Evolutionary conservation across 164 flowering plant species (phyloP).

Genomic region (Magnolia sinica): DNA sequence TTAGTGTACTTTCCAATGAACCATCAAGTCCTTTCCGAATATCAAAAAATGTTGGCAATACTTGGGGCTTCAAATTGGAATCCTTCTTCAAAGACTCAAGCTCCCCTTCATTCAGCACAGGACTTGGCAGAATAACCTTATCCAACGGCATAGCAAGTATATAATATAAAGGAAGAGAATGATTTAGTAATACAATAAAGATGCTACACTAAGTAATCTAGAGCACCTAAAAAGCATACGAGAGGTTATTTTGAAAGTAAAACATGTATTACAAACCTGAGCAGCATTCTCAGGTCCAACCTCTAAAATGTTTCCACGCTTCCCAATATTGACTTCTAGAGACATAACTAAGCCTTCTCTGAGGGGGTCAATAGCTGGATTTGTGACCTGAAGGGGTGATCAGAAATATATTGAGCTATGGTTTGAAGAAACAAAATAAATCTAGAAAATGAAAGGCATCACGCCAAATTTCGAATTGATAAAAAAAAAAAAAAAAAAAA

Average conservation of each 20-base stretch:
- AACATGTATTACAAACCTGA: conserved; percentile 52
- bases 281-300: conserved; percentile 97
- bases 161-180: background rate
- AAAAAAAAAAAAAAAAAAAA: too few species aligned
- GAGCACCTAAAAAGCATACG: background rate
- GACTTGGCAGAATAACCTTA: conserved; percentile 83
- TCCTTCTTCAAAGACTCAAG: conserved; percentile 80
- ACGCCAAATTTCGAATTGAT: background rate
- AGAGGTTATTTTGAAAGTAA: background rate
- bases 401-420: background rate
- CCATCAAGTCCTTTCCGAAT: conserved; percentile 90
- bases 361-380: conserved; percentile 99
- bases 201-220: background rate
- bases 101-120: conserved; percentile 94
- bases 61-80: conserved; percentile 60
- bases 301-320: conserved; percentile 88
- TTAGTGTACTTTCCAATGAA: conserved; percentile 67
- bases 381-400: conserved; percentile 65
- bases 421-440: background rate
- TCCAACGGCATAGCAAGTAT: conserved; percentile 5
- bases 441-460: background rate
- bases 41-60: conserved; percentile 85
- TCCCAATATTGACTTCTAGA: conserved; percentile 94
- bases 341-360: conserved; percentile 99
- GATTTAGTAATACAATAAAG: background rate